These are phyloP conservation scores for Juglanconis juglandina DNA, from an alignment of 2,329 filamentous ascomycete genomes.

Conservation along the genomic window DNA sequence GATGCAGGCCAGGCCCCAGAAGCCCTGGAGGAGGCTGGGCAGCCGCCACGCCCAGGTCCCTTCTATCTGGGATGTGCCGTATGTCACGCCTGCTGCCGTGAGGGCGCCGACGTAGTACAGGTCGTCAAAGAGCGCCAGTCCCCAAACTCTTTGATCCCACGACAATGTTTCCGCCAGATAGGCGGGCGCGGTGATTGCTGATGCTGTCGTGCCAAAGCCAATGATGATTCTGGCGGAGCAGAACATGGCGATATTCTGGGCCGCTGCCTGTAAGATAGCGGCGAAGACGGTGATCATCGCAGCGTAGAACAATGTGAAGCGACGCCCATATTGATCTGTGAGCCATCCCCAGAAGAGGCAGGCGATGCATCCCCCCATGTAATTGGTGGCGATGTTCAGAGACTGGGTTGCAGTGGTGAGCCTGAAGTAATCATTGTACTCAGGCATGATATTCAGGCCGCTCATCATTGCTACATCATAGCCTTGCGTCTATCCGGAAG, in stretches of 20 bases:
- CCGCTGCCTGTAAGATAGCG: constrained; percentile 42
- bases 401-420: constrained; percentile 50
- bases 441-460: constrained; percentile 55
- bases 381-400: constrained; percentile 52
- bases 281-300: constrained; percentile 41
- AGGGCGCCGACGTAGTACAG: constrained; percentile 33
- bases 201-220: constrained; percentile 41
- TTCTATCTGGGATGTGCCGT: constrained; percentile 35
- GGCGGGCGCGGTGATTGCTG: constrained; percentile 41
- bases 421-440: constrained; percentile 53
- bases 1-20: constrained; percentile 28
- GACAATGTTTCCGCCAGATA: constrained; percentile 49
- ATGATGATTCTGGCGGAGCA: constrained; percentile 43
- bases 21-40: constrained; percentile 37
- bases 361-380: constrained; percentile 47
- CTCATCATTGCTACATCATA: constrained; percentile 12
- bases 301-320: constrained; percentile 38
- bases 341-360: constrained; percentile 40
- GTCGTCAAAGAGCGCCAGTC: constrained; percentile 33
- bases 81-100: constrained; percentile 44
- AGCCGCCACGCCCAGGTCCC: constrained; percentile 41
- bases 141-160: constrained; percentile 40
- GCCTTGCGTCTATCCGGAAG: constrained; percentile 1
- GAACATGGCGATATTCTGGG: constrained; percentile 51
- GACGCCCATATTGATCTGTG: constrained; percentile 40